phyloP scores from a whole-genome alignment of 2,329 filamentous ascomycete genomes.

The Alternaria panax region DNA sequence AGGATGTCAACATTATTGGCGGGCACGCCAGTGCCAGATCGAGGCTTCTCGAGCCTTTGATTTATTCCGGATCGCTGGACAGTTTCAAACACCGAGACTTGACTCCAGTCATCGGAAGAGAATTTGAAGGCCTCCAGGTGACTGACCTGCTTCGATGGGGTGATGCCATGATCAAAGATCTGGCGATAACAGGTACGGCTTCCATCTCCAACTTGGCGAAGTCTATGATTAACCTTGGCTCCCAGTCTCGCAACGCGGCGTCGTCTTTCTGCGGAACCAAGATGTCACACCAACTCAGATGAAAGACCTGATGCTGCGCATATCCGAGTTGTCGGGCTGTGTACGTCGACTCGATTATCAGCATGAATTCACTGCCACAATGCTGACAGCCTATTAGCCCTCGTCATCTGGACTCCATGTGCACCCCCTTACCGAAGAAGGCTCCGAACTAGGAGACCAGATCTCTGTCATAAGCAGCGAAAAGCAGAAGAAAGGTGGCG shows the following conservation, averaged over 20 bases:
- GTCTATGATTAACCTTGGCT: not conserved
- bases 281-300: slow-evolving; percentile 62
- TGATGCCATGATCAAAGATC: slow-evolving; percentile 49
- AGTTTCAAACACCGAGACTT: slow-evolving; percentile 49
- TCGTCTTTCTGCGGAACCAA: slow-evolving; percentile 74
- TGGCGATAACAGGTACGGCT: slow-evolving; percentile 64
- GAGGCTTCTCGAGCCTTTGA: slow-evolving; percentile 29
- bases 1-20: slow-evolving; percentile 23
- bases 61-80: slow-evolving; percentile 36
- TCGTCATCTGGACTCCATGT: slow-evolving; percentile 38
- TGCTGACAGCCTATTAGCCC: slow-evolving; percentile 26
- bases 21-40: slow-evolving; percentile 33
- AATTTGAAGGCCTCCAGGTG: slow-evolving; percentile 52
- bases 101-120: slow-evolving; percentile 60
- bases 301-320: slow-evolving; percentile 68
- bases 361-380: not conserved
- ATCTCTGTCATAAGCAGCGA: slow-evolving; percentile 51
- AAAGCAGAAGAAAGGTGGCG: slow-evolving; percentile 41
- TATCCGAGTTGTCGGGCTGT: slow-evolving; percentile 65
- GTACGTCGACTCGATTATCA: slow-evolving; percentile 57
- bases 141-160: slow-evolving; percentile 43
- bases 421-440: slow-evolving; percentile 56
- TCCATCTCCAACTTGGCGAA: not conserved
- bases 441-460: slow-evolving; percentile 49
- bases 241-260: slow-evolving; percentile 71